A percentile compares a stretch with the other conserved stretches of the same genome.
Evolutionary conservation across 1,284 basidiomycete genomes (phyloP).

Genomic region (Ceratobasidium theobromae): DNA sequence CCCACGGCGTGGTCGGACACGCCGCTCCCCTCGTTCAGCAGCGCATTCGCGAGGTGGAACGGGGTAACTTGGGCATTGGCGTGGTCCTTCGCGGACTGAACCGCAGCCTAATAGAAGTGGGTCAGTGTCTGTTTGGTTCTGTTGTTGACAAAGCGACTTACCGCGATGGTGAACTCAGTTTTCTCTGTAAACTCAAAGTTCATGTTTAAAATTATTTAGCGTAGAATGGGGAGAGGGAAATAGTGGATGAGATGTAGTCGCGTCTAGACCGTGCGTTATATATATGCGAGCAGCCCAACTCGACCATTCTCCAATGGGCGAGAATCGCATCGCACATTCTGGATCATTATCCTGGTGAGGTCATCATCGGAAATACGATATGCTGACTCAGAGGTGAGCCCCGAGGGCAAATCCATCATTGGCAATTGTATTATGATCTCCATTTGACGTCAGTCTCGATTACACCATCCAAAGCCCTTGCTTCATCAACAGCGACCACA

Average conservation of each 20-base stretch:
- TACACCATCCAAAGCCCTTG: not conserved
- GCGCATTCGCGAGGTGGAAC: constrained; percentile 71
- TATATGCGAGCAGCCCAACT: not conserved
- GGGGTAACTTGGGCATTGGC: constrained; percentile 79
- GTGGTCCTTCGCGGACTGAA: constrained; percentile 82
- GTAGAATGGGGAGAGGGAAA: not conserved
- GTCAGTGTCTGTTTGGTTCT: not conserved
- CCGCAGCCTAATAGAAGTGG: constrained; percentile 48
- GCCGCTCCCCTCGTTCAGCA: constrained; percentile 62
- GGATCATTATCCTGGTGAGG: constrained; percentile 8
- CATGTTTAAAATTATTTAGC: not conserved
- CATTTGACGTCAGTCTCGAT: not conserved
- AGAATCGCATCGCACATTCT: constrained; percentile 24
- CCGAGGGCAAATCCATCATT: too few species aligned
- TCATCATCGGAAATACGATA: too few species aligned
- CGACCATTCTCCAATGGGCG: not conserved
- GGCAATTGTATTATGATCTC: not conserved
- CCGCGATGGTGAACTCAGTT: constrained; percentile 60
- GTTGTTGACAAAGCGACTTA: not conserved
- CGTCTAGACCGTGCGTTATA: not conserved
- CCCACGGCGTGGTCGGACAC: constrained; percentile 41
- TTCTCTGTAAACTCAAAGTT: constrained; percentile 81
- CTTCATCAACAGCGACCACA: constrained; percentile 5
- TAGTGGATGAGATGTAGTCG: not conserved
- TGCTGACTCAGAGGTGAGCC: too few species aligned